Base-by-base conservation (phyloP, 2,329 filamentous ascomycete genomes). In the Xylaria hypoxylon region DNA sequence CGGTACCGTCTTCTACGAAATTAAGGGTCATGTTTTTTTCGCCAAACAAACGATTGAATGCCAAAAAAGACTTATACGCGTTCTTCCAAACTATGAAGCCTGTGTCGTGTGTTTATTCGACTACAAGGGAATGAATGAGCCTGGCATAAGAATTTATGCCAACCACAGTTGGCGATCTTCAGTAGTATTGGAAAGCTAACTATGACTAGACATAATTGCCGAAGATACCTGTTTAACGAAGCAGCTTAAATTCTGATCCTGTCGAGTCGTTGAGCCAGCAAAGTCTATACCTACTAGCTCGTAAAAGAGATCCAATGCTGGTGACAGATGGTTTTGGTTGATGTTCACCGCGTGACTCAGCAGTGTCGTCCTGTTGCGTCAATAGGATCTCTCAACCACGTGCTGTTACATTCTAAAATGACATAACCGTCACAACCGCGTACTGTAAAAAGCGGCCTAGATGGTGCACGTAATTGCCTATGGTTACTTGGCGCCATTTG, bases 1-100 rank as follows among this genome's bases (percentile, higher is more conserved):
- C 75, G 75, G 76, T 74, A 76, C 73, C 75, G 72, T 73, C 75
- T 74, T 75, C 69, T 71, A 76, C 75, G 76, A 77, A 76, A 47
- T 70, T 77, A 74, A 76, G 75, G 75, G 76, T 77, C 70, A 74
- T 77, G 75, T 72, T 77, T 77, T 77, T 77, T 76, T 70, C 73
- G 71, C 72, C 69, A 74, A 76, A 67, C 71, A 72, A 72, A 67
- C 62, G 64, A 67, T 48, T 71, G 65, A 70, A 67, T 70, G 62
- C 56, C 65, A 65, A 70, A 69, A 65, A 68, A 62, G 61, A 64
- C 28, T 26, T 31, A 42, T 64, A 47, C 53, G 59, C 59, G 52
- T 70, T 57, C 47, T 53, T 63, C 44, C 47, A 51, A 63, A 56
- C 40, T 42, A 59, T 66, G 64, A 71, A 58, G 65, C 48, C 57